phyloP scores from a whole-genome alignment of 257 asterid species.

The Fraxinus quadrangulata region DNA sequence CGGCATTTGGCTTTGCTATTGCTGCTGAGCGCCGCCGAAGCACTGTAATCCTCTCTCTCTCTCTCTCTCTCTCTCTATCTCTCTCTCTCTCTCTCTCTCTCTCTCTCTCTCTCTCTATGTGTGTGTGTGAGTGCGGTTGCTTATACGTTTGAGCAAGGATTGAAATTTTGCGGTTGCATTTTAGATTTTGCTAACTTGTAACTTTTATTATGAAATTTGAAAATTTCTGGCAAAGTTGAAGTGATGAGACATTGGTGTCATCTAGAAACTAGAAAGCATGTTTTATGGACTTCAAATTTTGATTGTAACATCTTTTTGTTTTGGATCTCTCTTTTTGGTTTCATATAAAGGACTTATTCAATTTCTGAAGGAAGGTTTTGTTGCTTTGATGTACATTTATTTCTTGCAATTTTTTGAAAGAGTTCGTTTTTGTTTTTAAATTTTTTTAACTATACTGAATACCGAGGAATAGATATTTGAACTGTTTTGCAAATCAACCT shows the following conservation, averaged over 20 bases:
- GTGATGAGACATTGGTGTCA: background rate
- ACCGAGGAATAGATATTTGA: background rate
- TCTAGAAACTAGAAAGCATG: background rate
- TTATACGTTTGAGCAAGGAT: background rate
- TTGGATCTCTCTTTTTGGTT: background rate
- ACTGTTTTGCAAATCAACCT: background rate
- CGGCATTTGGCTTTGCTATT: constrained; percentile 86
- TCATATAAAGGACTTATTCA: background rate
- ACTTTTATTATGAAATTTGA: background rate
- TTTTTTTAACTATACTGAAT: background rate
- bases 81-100: too few species aligned
- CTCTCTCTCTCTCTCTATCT: too few species aligned
- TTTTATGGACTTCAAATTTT: background rate
- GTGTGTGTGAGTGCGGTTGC: background rate
- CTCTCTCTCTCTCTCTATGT: too few species aligned
- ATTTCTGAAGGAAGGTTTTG: background rate
- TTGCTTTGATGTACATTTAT: background rate
- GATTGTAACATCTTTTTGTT: background rate
- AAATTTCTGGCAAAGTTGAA: background rate
- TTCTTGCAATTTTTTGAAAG: background rate
- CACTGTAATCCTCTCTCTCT: constrained; percentile 44
- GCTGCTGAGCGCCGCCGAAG: constrained; percentile 97
- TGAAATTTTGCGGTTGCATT: too few species aligned
- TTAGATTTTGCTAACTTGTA: background rate
- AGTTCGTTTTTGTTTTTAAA: background rate